Conservation (phyloP, 345 rosid species). For the Carallia brachiata region DNA sequence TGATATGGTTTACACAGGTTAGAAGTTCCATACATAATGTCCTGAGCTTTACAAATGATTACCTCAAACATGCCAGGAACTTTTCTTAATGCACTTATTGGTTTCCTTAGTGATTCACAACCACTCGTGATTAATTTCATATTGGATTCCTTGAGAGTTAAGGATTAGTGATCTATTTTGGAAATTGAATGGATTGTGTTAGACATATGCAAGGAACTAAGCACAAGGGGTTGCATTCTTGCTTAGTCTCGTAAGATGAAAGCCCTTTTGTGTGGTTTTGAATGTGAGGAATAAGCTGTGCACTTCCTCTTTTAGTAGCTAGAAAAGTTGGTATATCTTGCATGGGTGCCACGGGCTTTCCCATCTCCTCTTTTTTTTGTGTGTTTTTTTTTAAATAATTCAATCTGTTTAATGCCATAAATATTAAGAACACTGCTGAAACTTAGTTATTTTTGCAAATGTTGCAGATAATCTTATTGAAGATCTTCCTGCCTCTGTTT, state of each 20-base stretch:
- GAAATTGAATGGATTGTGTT: background rate
- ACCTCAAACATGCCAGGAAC: too few relatives aligned
- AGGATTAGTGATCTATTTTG: background rate
- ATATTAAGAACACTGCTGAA: slow-evolving; percentile 13
- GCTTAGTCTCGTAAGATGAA: too few relatives aligned
- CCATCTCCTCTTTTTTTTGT: too few relatives aligned
- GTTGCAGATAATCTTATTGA: slow-evolving; percentile 79
- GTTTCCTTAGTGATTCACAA: background rate
- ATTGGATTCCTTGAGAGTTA: background rate
- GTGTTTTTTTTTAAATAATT: background rate
- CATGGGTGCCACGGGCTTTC: too few relatives aligned
- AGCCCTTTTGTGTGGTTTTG: too few relatives aligned
- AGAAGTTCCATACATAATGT: background rate
- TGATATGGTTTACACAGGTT: background rate
- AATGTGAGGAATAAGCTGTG: too few relatives aligned
- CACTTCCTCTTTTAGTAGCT: too few relatives aligned
- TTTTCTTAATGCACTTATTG: too few relatives aligned
- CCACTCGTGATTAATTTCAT: background rate
- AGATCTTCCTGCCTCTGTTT: slow-evolving; percentile 76
- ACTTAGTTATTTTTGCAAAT: slow-evolving; percentile 23
- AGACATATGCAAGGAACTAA: too few relatives aligned
- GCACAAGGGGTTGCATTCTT: too few relatives aligned
- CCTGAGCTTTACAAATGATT: background rate
- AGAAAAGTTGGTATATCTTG: too few relatives aligned
- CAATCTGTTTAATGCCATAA: background rate